A percentile compares a stretch with the other conserved stretches of the same genome.
These are phyloP conservation scores for Oryza longistaminata DNA, from an alignment of 176 grass and related monocot genomes.

Conservation along the genomic window DNA sequence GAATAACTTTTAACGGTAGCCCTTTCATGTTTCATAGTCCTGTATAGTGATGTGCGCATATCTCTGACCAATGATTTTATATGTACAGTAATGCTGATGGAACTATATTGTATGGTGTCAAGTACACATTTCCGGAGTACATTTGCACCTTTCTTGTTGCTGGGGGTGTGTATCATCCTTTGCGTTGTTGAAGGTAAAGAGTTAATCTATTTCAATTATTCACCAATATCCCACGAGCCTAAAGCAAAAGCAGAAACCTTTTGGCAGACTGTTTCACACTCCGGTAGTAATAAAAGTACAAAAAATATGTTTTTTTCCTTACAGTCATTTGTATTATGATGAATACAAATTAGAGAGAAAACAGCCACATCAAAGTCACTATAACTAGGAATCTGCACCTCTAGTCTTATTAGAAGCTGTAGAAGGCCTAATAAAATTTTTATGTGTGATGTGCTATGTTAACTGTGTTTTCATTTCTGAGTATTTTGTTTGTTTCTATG, in stretches of 20 bases:
- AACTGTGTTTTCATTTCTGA: constrained; percentile 7
- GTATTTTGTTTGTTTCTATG: constrained; percentile 16
- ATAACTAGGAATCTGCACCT: neutral
- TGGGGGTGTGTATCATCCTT: constrained; percentile 91
- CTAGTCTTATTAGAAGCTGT: neutral
- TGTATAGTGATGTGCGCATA: neutral
- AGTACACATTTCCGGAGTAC: constrained; percentile 94
- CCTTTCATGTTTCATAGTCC: neutral
- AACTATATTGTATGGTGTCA: constrained; percentile 89
- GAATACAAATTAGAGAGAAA: neutral
- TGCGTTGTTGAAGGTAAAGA: constrained; percentile 87
- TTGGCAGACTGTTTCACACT: neutral
- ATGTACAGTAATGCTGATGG: constrained; percentile 91
- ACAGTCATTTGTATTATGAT: neutral
- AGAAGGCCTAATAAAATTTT: neutral
- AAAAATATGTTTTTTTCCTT: neutral
- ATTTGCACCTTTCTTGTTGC: constrained; percentile 93
- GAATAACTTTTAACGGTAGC: neutral
- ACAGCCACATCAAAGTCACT: neutral
- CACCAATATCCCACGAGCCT: neutral
- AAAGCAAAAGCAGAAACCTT: neutral
- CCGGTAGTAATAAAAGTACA: neutral
- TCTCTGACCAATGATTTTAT: constrained; percentile 24
- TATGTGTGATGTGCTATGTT: neutral
- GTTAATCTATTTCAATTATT: constrained; percentile 19